Evolutionary conservation across 805 yeast species (phyloP).

Genomic region (Kuraishia cidri): DNA sequence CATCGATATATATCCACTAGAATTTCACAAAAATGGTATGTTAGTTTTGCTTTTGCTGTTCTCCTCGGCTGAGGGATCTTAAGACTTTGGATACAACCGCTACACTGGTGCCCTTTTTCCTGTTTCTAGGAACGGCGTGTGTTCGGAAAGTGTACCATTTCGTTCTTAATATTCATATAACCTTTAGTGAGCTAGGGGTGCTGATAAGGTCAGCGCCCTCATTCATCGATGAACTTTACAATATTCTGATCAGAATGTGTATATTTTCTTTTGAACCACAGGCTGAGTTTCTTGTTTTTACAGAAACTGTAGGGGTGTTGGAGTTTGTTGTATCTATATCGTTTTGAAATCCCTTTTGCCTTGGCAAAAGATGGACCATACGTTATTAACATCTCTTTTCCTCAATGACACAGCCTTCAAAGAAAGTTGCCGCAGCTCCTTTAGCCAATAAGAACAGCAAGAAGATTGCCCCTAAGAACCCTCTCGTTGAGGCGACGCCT

Average conservation of each 20-base stretch:
- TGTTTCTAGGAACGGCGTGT: too few relatives aligned
- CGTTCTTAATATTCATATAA: slow-evolving; percentile 13
- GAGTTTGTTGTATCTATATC: background rate
- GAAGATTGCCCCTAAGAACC: slow-evolving; percentile 53
- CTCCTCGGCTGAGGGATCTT: too few relatives aligned
- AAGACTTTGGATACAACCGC: too few relatives aligned
- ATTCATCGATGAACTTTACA: too few relatives aligned
- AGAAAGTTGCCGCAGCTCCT: slow-evolving; percentile 98
- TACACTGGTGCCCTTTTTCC: too few relatives aligned
- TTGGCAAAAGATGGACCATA: too few relatives aligned
- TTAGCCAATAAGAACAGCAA: slow-evolving; percentile 67
- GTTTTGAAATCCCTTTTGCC: background rate
- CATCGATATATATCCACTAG: too few relatives aligned
- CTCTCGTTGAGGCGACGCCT: slow-evolving; percentile 84
- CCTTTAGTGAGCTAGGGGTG: too few relatives aligned
- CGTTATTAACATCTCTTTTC: slow-evolving; percentile 10
- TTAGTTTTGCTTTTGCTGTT: too few relatives aligned
- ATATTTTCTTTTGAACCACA: slow-evolving; percentile 2
- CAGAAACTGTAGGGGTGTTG: slow-evolving; percentile 4
- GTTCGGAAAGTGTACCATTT: slow-evolving; percentile 12
- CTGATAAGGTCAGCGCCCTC: too few relatives aligned
- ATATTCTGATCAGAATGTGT: slow-evolving; percentile 5
- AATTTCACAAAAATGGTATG: too few relatives aligned
- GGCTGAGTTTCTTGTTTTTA: slow-evolving; percentile 3
- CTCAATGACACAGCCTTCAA: slow-evolving; percentile 31